Evolutionary conservation across 495 filamentous ascomycete genomes (phyloP), one percentile per base, ranked within the genome.

Genomic region (Amniculicola lignicola): DNA sequence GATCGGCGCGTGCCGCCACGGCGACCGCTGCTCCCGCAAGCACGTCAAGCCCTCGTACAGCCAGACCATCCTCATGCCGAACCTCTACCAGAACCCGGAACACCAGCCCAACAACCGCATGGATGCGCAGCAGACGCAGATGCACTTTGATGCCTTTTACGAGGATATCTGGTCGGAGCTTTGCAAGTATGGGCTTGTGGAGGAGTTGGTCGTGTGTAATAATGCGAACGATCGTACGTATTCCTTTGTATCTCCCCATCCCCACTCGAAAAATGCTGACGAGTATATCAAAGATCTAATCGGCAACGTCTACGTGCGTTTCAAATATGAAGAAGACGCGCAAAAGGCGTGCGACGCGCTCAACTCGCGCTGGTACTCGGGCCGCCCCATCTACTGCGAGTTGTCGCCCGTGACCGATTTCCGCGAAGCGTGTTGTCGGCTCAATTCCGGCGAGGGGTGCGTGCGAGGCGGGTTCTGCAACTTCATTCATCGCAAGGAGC

Each of bases 131-230:
- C 93, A 98, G 77, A 84, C 96, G 69, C 92, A 96, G 75, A 94
- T 92, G 75, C 93, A 98, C 78, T 98, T 97, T 69, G 94, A 98
- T 74, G 92, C 93, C 63, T 98, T 98, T 77, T 98, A 98, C 77
- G 93, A 98, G 76, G 93, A 98, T 71, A 85, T 98, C 61, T 98
- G 93, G 89, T 96, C 92, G 77, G 93, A 98, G 80, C 88, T 98
- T 86, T 72, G 70, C 66, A 72, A 73, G 57, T 76, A 73, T 54
- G 73, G 73, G 25, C 65, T 74, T 41, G 50, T 76, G 2, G 73
- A 76, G 61, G 73, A 76, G 51, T 57, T 76, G 3, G 73, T 76
- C n/a, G 73, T 76, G n/a, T 76, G 73, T 52, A 73, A 76, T 59
- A 76, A 76, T 70, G 97, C 96, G 73, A 96, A 96, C 76, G 92